A percentile compares a stretch with the other conserved stretches of the same genome.
Evolutionary conservation across 2,329 filamentous ascomycete species (phyloP).

Genomic region (Aspergillus floridensis): DNA sequence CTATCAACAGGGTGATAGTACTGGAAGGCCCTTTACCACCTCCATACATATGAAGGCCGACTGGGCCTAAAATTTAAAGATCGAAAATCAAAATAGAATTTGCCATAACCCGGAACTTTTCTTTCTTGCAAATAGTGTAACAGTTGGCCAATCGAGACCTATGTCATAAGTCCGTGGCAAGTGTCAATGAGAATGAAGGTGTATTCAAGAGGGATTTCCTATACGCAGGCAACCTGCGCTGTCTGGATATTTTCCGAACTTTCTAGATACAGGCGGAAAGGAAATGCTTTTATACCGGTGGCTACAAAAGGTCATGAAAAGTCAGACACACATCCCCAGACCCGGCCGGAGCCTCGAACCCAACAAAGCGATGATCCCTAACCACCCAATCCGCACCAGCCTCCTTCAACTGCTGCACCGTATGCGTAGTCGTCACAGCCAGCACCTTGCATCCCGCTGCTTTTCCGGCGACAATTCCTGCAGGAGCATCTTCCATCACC

Average conservation of each 20-base stretch:
- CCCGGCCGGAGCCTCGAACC: not conserved
- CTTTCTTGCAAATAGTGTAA: too few species aligned
- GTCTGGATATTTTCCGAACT: too few species aligned
- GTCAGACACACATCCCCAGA: not conserved
- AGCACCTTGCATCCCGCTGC: not conserved
- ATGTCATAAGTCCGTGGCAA: too few species aligned
- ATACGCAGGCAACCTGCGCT: too few species aligned
- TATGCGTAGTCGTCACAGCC: conserved; percentile 3
- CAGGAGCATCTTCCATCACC: conserved; percentile 5
- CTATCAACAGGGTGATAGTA: not conserved
- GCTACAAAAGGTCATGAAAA: not conserved
- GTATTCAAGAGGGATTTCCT: accelerated
- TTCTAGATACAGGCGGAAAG: too few species aligned
- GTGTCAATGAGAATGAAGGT: too few species aligned
- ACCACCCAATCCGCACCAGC: conserved; percentile 5
- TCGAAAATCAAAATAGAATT: too few species aligned
- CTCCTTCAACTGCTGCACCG: not conserved
- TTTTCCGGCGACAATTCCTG: conserved; percentile 1
- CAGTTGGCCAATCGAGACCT: too few species aligned
- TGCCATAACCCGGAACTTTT: too few species aligned
- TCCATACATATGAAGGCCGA: not conserved
- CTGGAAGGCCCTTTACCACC: not conserved
- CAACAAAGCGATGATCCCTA: not conserved
- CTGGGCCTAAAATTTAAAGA: accelerated
- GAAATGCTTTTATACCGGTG: too few species aligned